Percentiles rank a stretch among this genome's conserved stretches.
These are phyloP conservation scores for Aspergillus amoenus DNA, from an alignment of 2,329 filamentous ascomycete species.

Conservation along the genomic window DNA sequence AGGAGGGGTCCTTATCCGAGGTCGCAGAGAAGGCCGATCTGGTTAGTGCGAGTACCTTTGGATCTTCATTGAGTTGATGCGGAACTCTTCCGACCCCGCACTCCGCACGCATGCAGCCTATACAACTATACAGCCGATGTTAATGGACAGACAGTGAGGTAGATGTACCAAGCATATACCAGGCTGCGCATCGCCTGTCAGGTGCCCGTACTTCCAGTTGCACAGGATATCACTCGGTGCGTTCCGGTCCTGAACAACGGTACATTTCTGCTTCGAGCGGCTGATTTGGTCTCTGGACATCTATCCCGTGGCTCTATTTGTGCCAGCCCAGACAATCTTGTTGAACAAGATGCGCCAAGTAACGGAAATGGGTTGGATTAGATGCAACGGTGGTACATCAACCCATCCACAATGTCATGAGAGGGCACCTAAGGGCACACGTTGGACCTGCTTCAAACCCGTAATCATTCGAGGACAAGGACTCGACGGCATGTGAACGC, in stretches of 20 bases:
- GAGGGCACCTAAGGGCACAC: too few relatives aligned
- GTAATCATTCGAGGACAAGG: background rate
- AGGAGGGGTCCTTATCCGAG: background rate
- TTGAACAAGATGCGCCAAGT: too few relatives aligned
- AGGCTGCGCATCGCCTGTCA: too few relatives aligned
- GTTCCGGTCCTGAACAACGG: background rate
- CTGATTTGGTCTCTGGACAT: background rate
- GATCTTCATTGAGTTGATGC: background rate
- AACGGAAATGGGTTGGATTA: too few relatives aligned
- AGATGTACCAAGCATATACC: too few relatives aligned
- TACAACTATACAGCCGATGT: too few relatives aligned
- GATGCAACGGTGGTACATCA: too few relatives aligned
- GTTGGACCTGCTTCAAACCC: too few relatives aligned
- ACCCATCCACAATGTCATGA: too few relatives aligned
- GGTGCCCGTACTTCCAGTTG: background rate
- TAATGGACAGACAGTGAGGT: too few relatives aligned
- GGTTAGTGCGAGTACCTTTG: background rate
- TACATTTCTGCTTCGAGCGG: background rate
- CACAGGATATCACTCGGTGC: background rate
- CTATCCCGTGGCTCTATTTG: too few relatives aligned
- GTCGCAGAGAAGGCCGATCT: background rate
- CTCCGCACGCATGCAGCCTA: background rate
- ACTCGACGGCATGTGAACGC: background rate
- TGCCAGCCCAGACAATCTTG: too few relatives aligned
- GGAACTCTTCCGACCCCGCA: background rate